phyloP scores from a whole-genome alignment of 2,329 filamentous ascomycete species.

The Didymella arachidicola region DNA sequence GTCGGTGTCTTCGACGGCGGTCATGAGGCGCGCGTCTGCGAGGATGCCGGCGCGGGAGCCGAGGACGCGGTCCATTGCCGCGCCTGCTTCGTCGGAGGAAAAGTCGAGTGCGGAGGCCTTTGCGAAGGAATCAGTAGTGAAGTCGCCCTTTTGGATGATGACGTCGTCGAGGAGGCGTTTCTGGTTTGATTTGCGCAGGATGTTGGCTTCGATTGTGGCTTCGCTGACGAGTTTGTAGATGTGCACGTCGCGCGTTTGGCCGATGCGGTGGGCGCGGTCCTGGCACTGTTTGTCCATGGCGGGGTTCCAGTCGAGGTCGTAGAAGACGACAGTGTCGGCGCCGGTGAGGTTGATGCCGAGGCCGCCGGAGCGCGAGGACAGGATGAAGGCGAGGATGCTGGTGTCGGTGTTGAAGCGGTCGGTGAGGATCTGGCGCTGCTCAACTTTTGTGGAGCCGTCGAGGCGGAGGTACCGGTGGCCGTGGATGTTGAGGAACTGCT shows the following conservation, averaged over 20 bases:
- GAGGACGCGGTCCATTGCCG: constrained; percentile 85
- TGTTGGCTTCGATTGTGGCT: constrained; percentile 94
- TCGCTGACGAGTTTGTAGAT: constrained; percentile 76
- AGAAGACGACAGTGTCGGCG: constrained; percentile 97
- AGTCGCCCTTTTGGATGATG: constrained; percentile 97
- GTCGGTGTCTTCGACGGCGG: constrained; percentile 90
- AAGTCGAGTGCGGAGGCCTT: constrained; percentile 75
- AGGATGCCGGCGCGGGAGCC: constrained; percentile 69
- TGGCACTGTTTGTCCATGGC: constrained; percentile 99
- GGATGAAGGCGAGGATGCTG: constrained; percentile 91
- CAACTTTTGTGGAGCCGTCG: constrained; percentile 95
- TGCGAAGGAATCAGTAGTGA: constrained; percentile 96
- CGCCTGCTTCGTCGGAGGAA: constrained; percentile 71
- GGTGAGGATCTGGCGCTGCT: constrained; percentile 92
- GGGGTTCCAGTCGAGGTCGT: constrained; percentile 98
- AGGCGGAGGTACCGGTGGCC: constrained; percentile 95
- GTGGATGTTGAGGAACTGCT: constrained; percentile 97
- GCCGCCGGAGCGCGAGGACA: constrained; percentile 92
- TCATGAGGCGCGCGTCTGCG: constrained; percentile 71
- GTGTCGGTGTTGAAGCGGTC: constrained; percentile 96
- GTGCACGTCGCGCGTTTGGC: constrained; percentile 95
- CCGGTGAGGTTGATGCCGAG: constrained; percentile 96
- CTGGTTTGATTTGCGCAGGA: constrained; percentile 93
- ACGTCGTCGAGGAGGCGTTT: constrained; percentile 98
- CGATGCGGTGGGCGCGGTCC: constrained; percentile 95